A percentile compares a stretch with the other conserved stretches of the same genome.
Conservation (phyloP, 305 asterid genomes). For the Nicotiana rustica region DNA sequence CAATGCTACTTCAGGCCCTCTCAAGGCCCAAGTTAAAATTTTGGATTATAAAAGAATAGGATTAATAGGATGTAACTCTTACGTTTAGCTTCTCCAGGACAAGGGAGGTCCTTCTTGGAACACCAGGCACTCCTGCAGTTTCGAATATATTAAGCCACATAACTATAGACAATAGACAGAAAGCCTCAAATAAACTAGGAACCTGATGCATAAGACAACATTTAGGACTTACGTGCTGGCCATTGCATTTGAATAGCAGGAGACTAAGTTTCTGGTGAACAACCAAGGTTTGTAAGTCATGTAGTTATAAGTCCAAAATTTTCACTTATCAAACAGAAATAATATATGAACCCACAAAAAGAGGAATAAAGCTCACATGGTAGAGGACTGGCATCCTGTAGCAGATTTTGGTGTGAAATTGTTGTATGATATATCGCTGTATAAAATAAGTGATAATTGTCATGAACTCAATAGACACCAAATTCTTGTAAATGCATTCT, state of each 20-base stretch:
- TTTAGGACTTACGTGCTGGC: constrained; percentile 64
- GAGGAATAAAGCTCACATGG: constrained; percentile 55
- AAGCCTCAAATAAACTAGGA: constrained; percentile 18
- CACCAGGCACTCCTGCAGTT: constrained; percentile 68
- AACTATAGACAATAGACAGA: constrained; percentile 1
- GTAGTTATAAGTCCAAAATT: background rate
- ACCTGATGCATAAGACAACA: constrained; percentile 14
- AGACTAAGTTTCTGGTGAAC: constrained; percentile 71
- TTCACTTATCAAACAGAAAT: constrained; percentile 20
- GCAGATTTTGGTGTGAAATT: constrained; percentile 57
- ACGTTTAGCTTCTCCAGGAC: constrained; percentile 61
- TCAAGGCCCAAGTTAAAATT: background rate
- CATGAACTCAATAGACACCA: background rate
- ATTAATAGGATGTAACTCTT: constrained; percentile 37
- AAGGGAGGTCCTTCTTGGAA: constrained; percentile 68
- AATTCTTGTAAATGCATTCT: constrained; percentile 3
- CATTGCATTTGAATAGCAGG: constrained; percentile 66
- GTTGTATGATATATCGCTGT: constrained; percentile 96
- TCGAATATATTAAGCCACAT: constrained; percentile 4
- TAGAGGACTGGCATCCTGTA: constrained; percentile 52
- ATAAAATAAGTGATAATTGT: constrained; percentile 30
- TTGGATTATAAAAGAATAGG: background rate
- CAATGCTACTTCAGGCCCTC: constrained; percentile 29
- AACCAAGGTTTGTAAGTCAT: constrained; percentile 32
- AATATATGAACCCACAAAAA: constrained; percentile 23